phyloP scores from a whole-genome alignment of 305 asterid genomes.

The Solanum chacoense region DNA sequence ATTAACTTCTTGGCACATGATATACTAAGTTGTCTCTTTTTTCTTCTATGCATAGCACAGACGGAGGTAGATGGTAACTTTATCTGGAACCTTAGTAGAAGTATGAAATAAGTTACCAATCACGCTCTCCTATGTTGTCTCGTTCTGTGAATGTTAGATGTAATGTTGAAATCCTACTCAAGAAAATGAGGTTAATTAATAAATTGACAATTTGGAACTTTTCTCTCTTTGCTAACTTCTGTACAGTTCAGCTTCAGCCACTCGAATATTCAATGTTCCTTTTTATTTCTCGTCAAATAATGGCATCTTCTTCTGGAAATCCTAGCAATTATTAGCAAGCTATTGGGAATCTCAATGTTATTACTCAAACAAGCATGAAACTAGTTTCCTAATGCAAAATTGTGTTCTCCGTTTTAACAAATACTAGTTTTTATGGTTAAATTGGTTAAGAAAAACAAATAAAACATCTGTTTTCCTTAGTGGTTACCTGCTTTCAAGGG shows the following conservation, averaged over 20 bases:
- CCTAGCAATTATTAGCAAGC: not conserved
- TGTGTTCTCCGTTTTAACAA: not conserved
- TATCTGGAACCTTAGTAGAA: not conserved
- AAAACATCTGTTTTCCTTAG: not conserved
- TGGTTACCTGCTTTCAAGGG: not conserved
- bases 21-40: not conserved
- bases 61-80: not conserved
- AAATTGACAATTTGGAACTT: not conserved
- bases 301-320: not conserved
- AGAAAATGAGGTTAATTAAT: not conserved
- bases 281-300: not conserved
- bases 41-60: not conserved
- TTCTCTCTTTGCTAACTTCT: not conserved
- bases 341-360: not conserved
- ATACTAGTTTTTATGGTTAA: not conserved
- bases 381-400: not conserved
- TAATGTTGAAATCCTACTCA: not conserved
- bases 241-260: not conserved
- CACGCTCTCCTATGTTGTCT: not conserved
- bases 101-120: not conserved
- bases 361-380: not conserved
- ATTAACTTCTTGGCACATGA: not conserved
- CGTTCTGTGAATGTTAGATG: not conserved
- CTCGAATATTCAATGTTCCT: not conserved
- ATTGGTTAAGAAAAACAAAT: not conserved